Base-by-base conservation (phyloP, 2,329 filamentous ascomycete genomes). In the Neofusicoccum sp. region DNA sequence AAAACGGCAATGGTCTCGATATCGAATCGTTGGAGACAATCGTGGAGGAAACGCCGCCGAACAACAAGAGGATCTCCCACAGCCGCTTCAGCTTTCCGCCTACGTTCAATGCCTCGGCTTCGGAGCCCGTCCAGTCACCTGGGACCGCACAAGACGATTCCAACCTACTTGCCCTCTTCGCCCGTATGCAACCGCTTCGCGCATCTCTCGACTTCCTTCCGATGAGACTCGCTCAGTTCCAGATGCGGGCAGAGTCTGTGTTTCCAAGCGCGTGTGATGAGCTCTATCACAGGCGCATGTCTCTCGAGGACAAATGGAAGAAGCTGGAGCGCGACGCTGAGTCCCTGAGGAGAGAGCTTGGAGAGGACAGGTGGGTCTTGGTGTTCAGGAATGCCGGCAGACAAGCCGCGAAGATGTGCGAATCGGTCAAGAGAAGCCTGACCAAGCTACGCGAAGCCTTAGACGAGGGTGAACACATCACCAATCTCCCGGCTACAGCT, bases 331-430 rank as follows among this genome's bases (percentile, higher is more conserved):
- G 88, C 65, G 95, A 99, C 74, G 93, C 94, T 8, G 93, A 98
- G 71, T 90, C 91, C 1, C 78, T 99, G 50, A 86, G 93, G 66
- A 90, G 93, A 73, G 95, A 99, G 74, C 82, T 99, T 3, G 93
- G 93, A 33, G 95, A 99, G 74, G 95, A 99, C 73, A 89, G 93
- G 63, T 99, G 95, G 95, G 89, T 99, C 47, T 84, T 96, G 60
- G 93, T 98, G 39, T 99, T 99, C 80, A 87, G 94, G 63, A 94
- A 95, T 67, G 95, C 95, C 14, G 93, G 93, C 12, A 85, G 90
- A 63, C 93, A 97, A 77, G 94, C 95, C 4, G 87, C 95, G 69
- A 97, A 97, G 80, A 97, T 99, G 93, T 94, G 92, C 73, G 92
- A 97, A 69, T 97, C 93, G 3, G 92, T 98, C 28, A 91, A 96